phyloP scores from a whole-genome alignment of 2,329 filamentous ascomycete genomes.

The Helotiales sp. region DNA sequence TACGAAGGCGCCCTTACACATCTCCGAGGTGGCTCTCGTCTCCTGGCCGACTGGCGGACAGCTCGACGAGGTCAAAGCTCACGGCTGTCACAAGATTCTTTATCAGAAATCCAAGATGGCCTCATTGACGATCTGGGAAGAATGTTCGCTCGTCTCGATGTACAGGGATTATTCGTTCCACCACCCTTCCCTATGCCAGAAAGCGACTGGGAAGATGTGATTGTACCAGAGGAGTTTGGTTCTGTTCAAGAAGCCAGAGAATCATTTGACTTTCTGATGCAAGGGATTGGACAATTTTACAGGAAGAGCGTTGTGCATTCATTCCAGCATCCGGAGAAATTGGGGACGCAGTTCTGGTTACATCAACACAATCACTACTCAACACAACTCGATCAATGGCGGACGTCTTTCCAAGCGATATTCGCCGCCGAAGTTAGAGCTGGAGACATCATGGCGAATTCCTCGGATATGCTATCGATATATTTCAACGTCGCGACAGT shows the following conservation, averaged over 20 bases:
- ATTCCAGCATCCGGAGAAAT: slow-evolving; percentile 29
- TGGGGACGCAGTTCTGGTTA: slow-evolving; percentile 28
- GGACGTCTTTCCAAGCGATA: slow-evolving; percentile 30
- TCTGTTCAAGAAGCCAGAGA: slow-evolving; percentile 32
- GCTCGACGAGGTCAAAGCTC: slow-evolving; percentile 31
- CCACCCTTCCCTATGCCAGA: slow-evolving; percentile 35
- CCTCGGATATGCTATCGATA: slow-evolving; percentile 32
- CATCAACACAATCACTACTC: slow-evolving; percentile 32
- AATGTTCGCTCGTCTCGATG: slow-evolving; percentile 35
- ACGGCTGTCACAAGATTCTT: slow-evolving; percentile 34
- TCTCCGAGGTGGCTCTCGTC: slow-evolving; percentile 31
- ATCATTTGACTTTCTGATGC: slow-evolving; percentile 35
- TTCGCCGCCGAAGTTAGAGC: slow-evolving; percentile 28
- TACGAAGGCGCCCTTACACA: slow-evolving; percentile 35
- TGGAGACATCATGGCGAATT: slow-evolving; percentile 27
- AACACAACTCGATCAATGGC: slow-evolving; percentile 32
- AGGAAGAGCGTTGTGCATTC: slow-evolving; percentile 31
- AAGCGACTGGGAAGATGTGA: slow-evolving; percentile 32
- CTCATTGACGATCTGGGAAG: slow-evolving; percentile 34
- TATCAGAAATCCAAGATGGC: slow-evolving; percentile 35
- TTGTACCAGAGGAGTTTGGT: slow-evolving; percentile 30
- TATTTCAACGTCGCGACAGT: slow-evolving; percentile 35
- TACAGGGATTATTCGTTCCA: slow-evolving; percentile 33
- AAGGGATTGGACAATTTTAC: slow-evolving; percentile 35
- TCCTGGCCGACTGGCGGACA: slow-evolving; percentile 35